Base-by-base conservation (phyloP, 2,329 filamentous ascomycete species). In the Penicillium griseofulvum region DNA sequence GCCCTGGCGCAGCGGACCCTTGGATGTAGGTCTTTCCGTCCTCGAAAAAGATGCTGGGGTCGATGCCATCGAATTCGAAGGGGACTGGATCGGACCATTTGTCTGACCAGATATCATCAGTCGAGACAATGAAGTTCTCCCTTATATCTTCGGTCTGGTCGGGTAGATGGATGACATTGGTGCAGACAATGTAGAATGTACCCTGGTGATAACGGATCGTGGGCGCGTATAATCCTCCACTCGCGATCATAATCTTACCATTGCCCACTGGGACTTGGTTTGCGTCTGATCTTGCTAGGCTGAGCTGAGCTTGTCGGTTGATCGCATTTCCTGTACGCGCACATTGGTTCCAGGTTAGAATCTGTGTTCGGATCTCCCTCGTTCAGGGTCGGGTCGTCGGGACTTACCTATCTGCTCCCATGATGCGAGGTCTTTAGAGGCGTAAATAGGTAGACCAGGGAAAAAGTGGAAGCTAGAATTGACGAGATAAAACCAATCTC, bases 401-500 rank as follows among this genome's bases (percentile, higher is more conserved):
- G 4, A 29, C 10, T 22, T 39, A 61, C 65, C 61, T 3, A 72
- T 66, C 37, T 70, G 67, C 39, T 64, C 65, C 70, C 69, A 72
- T 49, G 62, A 60, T 29, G 65, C 49, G 3, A 75, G 62, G 49
- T 75, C 69, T 26, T 67, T 67, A 7, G 71, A 74, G 19, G 67
- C 65, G 71, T 68, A 59, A 29, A 64, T 61, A 0, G 85, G 86
- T n/a, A 88, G 76, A 52, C 88, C 85, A 1, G 89, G 79, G 63
- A 90, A 90, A 4, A 89, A 83, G 62, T 90, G 90, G 2, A 88
- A 88, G 1, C 84, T 82, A 31, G 90, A 81, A 58, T 88, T 83
- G 39, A 90, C 82, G 62, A 71, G 55, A 54, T 66, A 65, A 24
- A 64, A 65, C n/a, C 44, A 44, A 33, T 54, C 60, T 14, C 22